phyloP scores from a whole-genome alignment of 202 grass and related monocot genomes.

The Digitaria exilis region DNA sequence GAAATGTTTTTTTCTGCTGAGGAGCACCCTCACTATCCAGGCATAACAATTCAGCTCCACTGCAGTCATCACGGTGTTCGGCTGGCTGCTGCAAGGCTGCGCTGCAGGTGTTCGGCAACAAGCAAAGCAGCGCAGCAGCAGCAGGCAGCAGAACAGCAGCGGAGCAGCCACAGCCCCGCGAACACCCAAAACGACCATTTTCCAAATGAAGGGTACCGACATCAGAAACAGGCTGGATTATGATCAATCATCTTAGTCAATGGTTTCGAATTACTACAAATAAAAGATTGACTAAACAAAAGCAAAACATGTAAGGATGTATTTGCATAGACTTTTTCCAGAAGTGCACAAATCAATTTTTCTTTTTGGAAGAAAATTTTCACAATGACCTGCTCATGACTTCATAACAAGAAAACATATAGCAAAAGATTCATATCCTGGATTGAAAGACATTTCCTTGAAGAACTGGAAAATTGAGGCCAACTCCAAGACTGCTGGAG shows the following conservation, averaged over 20 bases:
- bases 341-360: not conserved
- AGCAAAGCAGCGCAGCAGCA: no score
- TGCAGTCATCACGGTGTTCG: not conserved
- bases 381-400: not conserved
- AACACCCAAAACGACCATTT: not conserved
- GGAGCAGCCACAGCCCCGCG: no score
- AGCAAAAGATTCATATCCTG: not conserved
- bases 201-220: not conserved
- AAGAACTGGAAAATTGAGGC: not conserved
- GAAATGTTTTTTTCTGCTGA: not conserved
- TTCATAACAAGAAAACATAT: slow-evolving; percentile 10
- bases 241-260: not conserved
- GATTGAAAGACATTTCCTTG: not conserved
- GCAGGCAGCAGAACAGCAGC: no score
- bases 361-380: not conserved
- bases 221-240: not conserved
- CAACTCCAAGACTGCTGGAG: not conserved
- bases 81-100: no score
- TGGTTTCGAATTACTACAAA: not conserved
- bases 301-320: not conserved
- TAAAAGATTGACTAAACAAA: not conserved
- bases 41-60: not conserved
- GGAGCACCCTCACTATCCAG: not conserved
- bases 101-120: no score
- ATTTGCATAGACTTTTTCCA: slow-evolving; percentile 18